phyloP scores from a whole-genome alignment of 345 rosid genomes.

The Schrenkiella parvula region DNA sequence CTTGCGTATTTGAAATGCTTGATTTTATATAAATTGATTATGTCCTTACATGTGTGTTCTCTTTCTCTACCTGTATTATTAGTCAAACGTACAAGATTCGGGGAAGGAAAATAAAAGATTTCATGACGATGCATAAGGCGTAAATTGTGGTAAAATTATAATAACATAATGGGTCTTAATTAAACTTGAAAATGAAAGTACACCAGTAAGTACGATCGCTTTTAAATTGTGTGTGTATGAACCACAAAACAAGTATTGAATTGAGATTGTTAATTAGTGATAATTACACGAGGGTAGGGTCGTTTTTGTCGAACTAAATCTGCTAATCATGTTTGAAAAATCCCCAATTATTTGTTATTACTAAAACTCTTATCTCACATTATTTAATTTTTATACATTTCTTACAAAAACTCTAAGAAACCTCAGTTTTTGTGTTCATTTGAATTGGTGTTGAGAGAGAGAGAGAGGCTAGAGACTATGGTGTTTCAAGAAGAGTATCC shows the following conservation, averaged over 20 bases:
- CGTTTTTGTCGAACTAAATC: not conserved
- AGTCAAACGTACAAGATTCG: slow-evolving; percentile 16
- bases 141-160: not conserved
- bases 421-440: not conserved
- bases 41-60: not conserved
- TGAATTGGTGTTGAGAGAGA: not conserved
- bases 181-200: not conserved
- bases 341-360: not conserved
- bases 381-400: not conserved
- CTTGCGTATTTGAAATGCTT: no score
- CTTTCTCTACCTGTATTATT: not conserved
- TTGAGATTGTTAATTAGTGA: not conserved
- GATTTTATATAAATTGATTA: not conserved
- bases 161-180: not conserved
- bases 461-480: not conserved
- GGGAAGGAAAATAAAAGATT: not conserved
- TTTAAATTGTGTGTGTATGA: not conserved
- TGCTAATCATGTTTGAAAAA: not conserved
- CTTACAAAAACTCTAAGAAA: not conserved
- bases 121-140: slow-evolving; percentile 9
- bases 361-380: not conserved
- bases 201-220: not conserved
- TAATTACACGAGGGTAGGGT: not conserved
- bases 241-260: slow-evolving; percentile 22
- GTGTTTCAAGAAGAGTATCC: slow-evolving; percentile 6